These are phyloP conservation scores for Omphalotus guepiniiformis DNA, from an alignment of 768 basidiomycete species.

Conservation along the genomic window DNA sequence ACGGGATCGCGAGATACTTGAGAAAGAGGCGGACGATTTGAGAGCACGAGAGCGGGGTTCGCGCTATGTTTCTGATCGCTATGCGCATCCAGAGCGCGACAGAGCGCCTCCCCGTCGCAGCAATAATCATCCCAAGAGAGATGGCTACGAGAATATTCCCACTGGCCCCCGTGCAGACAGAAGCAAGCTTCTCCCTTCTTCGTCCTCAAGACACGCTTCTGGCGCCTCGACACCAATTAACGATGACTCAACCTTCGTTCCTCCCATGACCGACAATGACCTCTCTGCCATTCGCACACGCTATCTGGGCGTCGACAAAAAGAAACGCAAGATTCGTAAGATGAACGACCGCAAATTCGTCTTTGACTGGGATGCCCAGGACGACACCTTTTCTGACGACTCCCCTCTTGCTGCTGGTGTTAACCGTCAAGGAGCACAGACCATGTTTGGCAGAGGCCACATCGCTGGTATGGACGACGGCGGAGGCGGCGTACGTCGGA, in stretches of 20 bases:
- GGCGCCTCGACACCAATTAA: constrained; percentile 38
- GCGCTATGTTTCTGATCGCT: constrained; percentile 34
- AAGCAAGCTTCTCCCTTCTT: constrained; percentile 33
- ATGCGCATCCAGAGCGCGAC: constrained; percentile 48
- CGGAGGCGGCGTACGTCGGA: constrained; percentile 40
- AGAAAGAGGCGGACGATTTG: constrained; percentile 69
- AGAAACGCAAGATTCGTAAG: constrained; percentile 92
- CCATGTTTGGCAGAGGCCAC: constrained; percentile 85
- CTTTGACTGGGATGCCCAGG: constrained; percentile 98
- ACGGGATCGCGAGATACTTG: constrained; percentile 65
- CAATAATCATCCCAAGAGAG: constrained; percentile 37
- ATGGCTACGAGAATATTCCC: constrained; percentile 66
- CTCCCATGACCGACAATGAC: constrained; percentile 79
- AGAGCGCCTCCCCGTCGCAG: constrained; percentile 38
- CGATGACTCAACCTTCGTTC: constrained; percentile 32
- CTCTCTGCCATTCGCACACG: constrained; percentile 82
- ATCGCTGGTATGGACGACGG: constrained; percentile 87
- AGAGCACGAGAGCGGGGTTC: constrained; percentile 53
- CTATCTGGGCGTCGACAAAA: constrained; percentile 91
- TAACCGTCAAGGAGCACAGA: constrained; percentile 75
- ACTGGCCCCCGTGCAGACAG: constrained; percentile 83
- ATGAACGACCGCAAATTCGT: constrained; percentile 96
- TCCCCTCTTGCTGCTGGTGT: constrained; percentile 67
- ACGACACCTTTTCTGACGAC: constrained; percentile 85
- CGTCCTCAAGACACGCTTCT: constrained; percentile 24